Base-by-base conservation (phyloP, 2,329 filamentous ascomycete species). In the Diaporthe australafricana region DNA sequence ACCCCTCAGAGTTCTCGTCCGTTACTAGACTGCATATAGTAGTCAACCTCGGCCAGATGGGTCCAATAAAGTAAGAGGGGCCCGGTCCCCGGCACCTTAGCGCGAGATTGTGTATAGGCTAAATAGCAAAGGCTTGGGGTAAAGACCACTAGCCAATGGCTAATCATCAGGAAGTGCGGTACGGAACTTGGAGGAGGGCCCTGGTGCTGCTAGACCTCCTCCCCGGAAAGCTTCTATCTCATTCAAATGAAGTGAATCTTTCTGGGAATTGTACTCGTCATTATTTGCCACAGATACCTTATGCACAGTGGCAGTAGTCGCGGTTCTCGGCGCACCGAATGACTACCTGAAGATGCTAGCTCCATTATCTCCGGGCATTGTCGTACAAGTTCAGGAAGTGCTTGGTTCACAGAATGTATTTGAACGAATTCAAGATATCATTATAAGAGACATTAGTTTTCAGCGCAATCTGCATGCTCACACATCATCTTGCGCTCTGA, bases 81-180 rank as follows among this genome's bases (percentile, higher is more conserved):
- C 35, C 60, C 20, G 60, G n/a, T 20, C 60, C 45, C 42, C 60
- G n/a, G 60, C 9, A 48, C 25, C 25, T 65, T 65, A 65, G 60
- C 60, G 45, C 45, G 22, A n/a, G 20, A 22, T 65, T 65, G n/a
- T 50, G 45, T 65, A 50, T 65, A 65, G 60, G 60, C 60, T 65
- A 65, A 65, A 65, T 65, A n/a, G 45, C 47, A 14, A 50, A 25
- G 45, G 35, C 60, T 50, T 65, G 60, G 60, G 60, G 45, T 45
- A 25, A 48, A 63, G 60, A 1, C 60, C 38, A 30, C 42, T 63
- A 48, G 60, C 42, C 60, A 63, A 63, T 63, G 60, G 42, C 32
- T 48, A 63, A 63, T 48, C 35, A 20, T 48, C 60, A 63, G 42
- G 27, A 63, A 42, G 42, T n/a, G 60, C 60, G 60, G 60, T 42